Conservation (phyloP, 2,329 filamentous ascomycete genomes). For the Lecanosticta acicola region DNA sequence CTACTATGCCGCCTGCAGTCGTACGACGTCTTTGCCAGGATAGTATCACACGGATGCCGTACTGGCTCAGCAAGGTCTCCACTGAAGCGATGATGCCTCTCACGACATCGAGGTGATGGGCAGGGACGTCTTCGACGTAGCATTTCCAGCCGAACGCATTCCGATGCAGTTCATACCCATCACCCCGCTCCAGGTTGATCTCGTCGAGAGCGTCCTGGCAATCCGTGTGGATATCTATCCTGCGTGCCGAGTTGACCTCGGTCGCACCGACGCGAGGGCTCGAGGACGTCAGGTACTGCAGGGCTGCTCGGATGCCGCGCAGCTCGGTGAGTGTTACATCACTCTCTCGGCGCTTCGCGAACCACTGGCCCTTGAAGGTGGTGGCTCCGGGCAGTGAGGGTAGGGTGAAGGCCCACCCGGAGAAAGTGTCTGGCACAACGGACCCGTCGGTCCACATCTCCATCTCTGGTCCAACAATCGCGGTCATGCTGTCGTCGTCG, state of each 20-base stretch:
- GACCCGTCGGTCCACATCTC: background rate
- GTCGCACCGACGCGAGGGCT: too few species aligned
- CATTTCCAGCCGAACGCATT: background rate
- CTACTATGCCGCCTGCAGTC: background rate
- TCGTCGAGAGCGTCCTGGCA: background rate
- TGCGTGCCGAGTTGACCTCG: background rate
- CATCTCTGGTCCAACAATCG: too few species aligned
- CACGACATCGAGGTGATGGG: background rate
- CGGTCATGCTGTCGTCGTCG: too few species aligned
- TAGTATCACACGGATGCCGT: background rate
- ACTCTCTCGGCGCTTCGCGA: background rate
- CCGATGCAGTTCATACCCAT: background rate
- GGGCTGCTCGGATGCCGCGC: background rate
- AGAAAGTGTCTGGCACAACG: background rate
- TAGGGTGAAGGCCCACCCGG: background rate
- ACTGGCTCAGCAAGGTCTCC: background rate
- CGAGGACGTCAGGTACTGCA: background rate
- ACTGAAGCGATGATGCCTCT: background rate
- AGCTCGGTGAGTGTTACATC: background rate
- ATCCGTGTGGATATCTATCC: background rate
- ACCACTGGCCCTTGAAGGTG: background rate
- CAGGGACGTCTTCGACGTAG: background rate
- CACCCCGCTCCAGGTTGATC: background rate
- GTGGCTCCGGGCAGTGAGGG: background rate
- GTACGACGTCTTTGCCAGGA: background rate